Conservation (phyloP, 2,329 filamentous ascomycete species). For the Cladosporium sp. region DNA sequence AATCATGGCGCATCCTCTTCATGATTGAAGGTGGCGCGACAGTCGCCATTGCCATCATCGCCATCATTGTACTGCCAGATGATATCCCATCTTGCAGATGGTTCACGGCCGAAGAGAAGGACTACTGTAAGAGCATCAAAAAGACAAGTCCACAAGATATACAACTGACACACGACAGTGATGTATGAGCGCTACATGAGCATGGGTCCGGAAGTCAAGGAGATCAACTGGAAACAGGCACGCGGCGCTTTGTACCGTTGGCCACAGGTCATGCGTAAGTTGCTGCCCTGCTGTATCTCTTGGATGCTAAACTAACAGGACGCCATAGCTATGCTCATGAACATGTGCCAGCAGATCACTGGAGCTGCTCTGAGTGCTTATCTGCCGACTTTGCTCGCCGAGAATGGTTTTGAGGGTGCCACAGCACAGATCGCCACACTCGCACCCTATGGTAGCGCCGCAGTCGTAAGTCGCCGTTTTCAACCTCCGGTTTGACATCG, state of each 20-base stretch:
- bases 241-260: constrained; percentile 21
- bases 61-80: constrained; percentile 67
- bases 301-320: background rate
- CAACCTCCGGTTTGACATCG: background rate
- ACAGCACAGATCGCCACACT: constrained; percentile 21
- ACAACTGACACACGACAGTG: constrained; percentile 16
- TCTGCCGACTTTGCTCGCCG: constrained; percentile 20
- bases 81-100: constrained; percentile 66
- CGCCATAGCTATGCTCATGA: constrained; percentile 19
- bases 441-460: constrained; percentile 19
- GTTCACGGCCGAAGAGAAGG: constrained; percentile 64
- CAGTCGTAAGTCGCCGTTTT: constrained; percentile 10
- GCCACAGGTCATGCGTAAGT: constrained; percentile 22
- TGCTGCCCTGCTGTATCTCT: background rate
- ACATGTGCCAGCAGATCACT: constrained; percentile 23
- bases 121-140: constrained; percentile 25
- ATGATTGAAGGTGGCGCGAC: constrained; percentile 61
- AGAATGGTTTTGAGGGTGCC: constrained; percentile 21
- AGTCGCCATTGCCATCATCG: constrained; percentile 59
- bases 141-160: background rate
- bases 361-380: constrained; percentile 21
- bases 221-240: constrained; percentile 23
- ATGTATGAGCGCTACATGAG: constrained; percentile 23
- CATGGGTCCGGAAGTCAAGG: constrained; percentile 21
- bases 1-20: constrained; percentile 64